Base-by-base conservation (phyloP, 345 rosid genomes). In the Cochlearia excelsa region DNA sequence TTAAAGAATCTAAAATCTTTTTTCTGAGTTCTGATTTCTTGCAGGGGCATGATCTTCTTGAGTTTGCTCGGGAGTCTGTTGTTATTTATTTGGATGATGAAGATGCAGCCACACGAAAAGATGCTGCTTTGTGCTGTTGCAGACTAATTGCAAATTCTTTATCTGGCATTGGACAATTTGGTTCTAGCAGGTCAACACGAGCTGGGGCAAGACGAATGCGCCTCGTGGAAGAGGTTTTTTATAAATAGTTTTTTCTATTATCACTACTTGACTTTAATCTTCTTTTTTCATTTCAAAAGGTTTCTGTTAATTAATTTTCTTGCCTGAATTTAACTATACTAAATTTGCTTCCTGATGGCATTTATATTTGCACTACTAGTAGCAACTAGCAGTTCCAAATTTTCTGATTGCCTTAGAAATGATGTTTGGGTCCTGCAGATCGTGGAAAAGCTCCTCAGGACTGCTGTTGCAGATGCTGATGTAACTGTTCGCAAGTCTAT, bases 401-500 rank as follows among this genome's bases (percentile, higher is more conserved):
- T 42, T 64, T 54, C 40, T 69, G 62, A 63, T 63, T 61, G 38
- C 57, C 56, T 68, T 40, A 62, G 48, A 68, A 50, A 46, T 75
- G 60, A 60, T 67, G 26, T 63, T 56, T 67, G 70, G 50, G 68
- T 75, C 61, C 61, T 77, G 76, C 92, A 90, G 99, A 90, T 94
- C 59, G 94, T 94, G 77, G 97, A 94, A 70, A 94, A 90, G 84
- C 95, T 94, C 79, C 96, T 94, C 66, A 86, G 87, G 62, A 82
- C 90, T 37, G 96, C 97, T 44, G 90, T 94, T 68, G 95, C 91
- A 9, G 99, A 94, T 79, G 96, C 97, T 70, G 97, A 94, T 72
- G 96, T 94, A 42, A 77, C 81, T 43, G 99, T 94, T 68, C 92
- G 99, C 49, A 82, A 78, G 75, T 87, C 99, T 10, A 87, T 94